Conservation (phyloP, 352 stramenopile genomes). For the Proteromonas lacertae region DNA sequence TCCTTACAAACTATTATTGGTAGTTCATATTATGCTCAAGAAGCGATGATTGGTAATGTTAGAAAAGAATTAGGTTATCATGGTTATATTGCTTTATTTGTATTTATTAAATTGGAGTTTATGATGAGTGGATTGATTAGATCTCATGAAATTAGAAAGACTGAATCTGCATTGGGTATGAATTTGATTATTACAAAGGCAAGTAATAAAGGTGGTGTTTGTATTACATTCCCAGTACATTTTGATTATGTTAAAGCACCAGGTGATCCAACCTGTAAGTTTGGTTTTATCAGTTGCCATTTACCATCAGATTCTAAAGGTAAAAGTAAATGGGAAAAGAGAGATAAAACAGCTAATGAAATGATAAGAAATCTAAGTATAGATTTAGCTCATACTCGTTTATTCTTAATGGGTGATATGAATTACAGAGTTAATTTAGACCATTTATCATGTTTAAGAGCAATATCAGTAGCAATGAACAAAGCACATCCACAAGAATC, state of each 20-base stretch:
- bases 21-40: constrained; percentile 29
- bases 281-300: constrained; percentile 41
- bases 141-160: no score
- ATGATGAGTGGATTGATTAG: neutral
- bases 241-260: constrained; percentile 40
- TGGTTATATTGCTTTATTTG: constrained; percentile 35
- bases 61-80: constrained; percentile 33
- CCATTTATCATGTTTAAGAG: no score
- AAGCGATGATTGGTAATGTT: constrained; percentile 30
- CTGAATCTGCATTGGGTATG: constrained; percentile 2
- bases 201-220: constrained; percentile 50
- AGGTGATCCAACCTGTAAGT: no score
- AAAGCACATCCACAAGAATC: neutral
- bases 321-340: constrained; percentile 23
- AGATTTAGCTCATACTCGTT: constrained; percentile 32
- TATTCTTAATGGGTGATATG: constrained; percentile 43
- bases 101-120: constrained; percentile 23
- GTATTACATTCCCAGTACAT: constrained; percentile 37
- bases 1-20: no score
- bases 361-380: constrained; percentile 37
- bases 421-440: constrained; percentile 50
- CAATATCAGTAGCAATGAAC: constrained; percentile 1
- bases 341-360: constrained; percentile 33
- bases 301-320: constrained; percentile 32
- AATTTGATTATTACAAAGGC: constrained; percentile 14